Base-by-base conservation (phyloP, 2,329 filamentous ascomycete genomes). In the Scorias spongiosa region DNA sequence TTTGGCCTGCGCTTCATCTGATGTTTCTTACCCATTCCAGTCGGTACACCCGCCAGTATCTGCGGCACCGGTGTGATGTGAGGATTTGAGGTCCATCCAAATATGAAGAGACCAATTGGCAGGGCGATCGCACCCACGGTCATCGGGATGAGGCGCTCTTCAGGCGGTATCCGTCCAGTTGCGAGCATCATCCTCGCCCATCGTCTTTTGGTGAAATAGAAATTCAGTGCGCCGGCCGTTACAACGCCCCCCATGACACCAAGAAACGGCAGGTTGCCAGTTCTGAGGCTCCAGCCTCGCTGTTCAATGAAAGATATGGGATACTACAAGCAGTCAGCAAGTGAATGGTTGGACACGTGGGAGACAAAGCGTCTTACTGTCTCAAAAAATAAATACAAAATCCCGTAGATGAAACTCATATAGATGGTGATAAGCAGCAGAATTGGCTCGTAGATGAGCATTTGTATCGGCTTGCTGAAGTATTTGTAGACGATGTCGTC, bases 1-100 rank as follows among this genome's bases (percentile, higher is more conserved):
- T 84, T 74, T 10, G 84, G 69, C 60, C 83, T 84, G 61, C 76
- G 80, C 56, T 77, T 70, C 39, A 78, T 62, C 20, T 4, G 20
- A 4, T 26, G 20, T 26, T 26, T 12, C 32, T 36, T 36, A 36
- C 56, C 43, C 46, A 60, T 57, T 2, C 66, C 67, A 18, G 68
- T 58, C 37, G 61, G 58, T 0, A 62, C 54, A 2, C 59, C 61
- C 1, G 64, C 56, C 5, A 68, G 52, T 5, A 66, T 60, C 48
- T 65, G 62, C 12, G 63, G 57, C 7, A 66, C 57, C 65, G 64
- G 66, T 17, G 51, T 56, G 37, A 68, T 58, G 40, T 44, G 18
- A 2, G 59, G 58, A 32, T 54, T 52, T 1, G 58, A 61, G 6
- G 56, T 62, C 67, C 67, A 70, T 5, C 60, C 66, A 50, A 67